These are phyloP conservation scores for Skeletonema potamos DNA, from an alignment of 108 stramenopile species.

Conservation along the genomic window DNA sequence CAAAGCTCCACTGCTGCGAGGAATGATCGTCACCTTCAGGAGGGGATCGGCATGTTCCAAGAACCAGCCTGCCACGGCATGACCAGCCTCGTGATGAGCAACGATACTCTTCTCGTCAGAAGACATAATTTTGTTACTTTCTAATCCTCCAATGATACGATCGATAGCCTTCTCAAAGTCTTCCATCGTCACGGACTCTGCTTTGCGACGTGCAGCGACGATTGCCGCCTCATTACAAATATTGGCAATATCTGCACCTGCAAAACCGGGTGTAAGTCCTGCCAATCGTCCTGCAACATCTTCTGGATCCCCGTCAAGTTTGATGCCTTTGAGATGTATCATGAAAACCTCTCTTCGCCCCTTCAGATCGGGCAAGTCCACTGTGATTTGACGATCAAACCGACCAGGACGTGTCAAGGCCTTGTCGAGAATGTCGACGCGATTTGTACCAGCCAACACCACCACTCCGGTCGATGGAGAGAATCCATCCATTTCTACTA, in stretches of 20 bases:
- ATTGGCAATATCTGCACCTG: slow-evolving; percentile 97
- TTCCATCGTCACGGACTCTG: slow-evolving; percentile 75
- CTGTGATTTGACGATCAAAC: slow-evolving; percentile 94
- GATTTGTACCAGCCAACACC: slow-evolving; percentile 95
- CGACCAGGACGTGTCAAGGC: slow-evolving; percentile 91
- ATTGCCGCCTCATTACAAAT: slow-evolving; percentile 99
- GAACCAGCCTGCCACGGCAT: slow-evolving; percentile 95
- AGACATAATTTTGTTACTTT: slow-evolving; percentile 92
- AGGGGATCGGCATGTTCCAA: slow-evolving; percentile 96
- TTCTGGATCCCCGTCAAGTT: slow-evolving; percentile 65
- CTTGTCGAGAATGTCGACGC: slow-evolving; percentile 90
- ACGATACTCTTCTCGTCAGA: slow-evolving; percentile 87
- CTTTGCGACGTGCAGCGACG: slow-evolving; percentile 90
- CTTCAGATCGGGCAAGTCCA: slow-evolving; percentile 91
- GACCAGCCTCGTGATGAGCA: slow-evolving; percentile 98
- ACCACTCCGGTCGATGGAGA: slow-evolving; percentile 84
- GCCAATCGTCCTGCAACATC: slow-evolving; percentile 86
- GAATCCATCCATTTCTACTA: slow-evolving; percentile 99
- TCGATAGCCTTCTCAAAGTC: slow-evolving; percentile 96
- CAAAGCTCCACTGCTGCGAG: slow-evolving; percentile 87
- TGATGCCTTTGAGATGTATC: slow-evolving; percentile 88
- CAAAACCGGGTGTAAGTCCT: slow-evolving; percentile 92
- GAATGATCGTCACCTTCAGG: slow-evolving; percentile 96
- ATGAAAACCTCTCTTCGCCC: slow-evolving; percentile 93
- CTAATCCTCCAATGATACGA: slow-evolving; percentile 96